phyloP scores from a whole-genome alignment of 2,329 filamentous ascomycete species.

The Fusarium keratoplasticum region DNA sequence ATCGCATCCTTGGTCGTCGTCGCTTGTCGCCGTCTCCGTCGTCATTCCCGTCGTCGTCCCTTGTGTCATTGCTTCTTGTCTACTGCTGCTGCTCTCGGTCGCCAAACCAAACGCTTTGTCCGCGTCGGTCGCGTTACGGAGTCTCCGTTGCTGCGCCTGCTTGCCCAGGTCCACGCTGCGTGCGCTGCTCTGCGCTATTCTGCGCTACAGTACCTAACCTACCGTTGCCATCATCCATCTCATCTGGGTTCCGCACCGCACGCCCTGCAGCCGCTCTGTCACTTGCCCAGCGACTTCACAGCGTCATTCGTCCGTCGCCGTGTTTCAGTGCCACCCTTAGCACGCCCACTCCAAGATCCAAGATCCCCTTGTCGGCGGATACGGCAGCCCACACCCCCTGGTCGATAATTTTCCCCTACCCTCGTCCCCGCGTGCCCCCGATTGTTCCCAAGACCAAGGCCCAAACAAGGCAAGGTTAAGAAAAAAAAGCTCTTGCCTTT shows the following conservation, averaged over 20 bases:
- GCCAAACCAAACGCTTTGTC: slow-evolving; percentile 34
- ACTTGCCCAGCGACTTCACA: slow-evolving; percentile 39
- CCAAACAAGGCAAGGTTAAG: slow-evolving; percentile 48
- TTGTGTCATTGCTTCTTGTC: slow-evolving; percentile 29
- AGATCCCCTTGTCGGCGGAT: slow-evolving; percentile 48
- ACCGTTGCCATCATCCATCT: slow-evolving; percentile 42
- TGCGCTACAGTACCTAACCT: background rate
- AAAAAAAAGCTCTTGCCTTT: slow-evolving; percentile 52
- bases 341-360: slow-evolving; percentile 44
- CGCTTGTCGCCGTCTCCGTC: slow-evolving; percentile 21
- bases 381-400: slow-evolving; percentile 46
- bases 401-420: slow-evolving; percentile 49
- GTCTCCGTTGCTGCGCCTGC: slow-evolving; percentile 41
- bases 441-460: slow-evolving; percentile 48
- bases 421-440: slow-evolving; percentile 47
- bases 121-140: slow-evolving; percentile 30
- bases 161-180: slow-evolving; percentile 36
- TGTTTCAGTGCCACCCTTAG: slow-evolving; percentile 48
- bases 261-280: slow-evolving; percentile 45
- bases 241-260: slow-evolving; percentile 40
- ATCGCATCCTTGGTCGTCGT: slow-evolving; percentile 18
- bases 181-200: background rate
- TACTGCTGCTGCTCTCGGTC: slow-evolving; percentile 1
- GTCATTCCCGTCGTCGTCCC: slow-evolving; percentile 17
- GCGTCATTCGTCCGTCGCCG: slow-evolving; percentile 45